A percentile compares a stretch with the other conserved stretches of the same genome.
Evolutionary conservation across 2,329 filamentous ascomycete genomes (phyloP).

Genomic region (Aquanectria penicillioides): DNA sequence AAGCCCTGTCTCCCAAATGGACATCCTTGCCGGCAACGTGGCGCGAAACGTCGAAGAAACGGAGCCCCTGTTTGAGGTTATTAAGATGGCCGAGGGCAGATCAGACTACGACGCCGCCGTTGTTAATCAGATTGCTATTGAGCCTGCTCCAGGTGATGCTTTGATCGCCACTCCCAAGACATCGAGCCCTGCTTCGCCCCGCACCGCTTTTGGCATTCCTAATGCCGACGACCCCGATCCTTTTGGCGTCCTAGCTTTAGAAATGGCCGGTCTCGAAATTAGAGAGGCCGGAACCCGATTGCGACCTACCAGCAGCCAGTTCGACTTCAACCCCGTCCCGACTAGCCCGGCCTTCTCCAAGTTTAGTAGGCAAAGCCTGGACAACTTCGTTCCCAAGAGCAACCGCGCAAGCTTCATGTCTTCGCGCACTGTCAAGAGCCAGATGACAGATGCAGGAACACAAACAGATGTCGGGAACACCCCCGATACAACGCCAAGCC

Average conservation of each 20-base stretch:
- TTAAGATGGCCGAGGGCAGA: conserved; percentile 89
- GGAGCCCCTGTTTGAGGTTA: conserved; percentile 77
- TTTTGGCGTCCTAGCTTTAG: conserved; percentile 89
- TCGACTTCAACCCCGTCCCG: conserved; percentile 82
- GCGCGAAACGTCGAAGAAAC: conserved; percentile 64
- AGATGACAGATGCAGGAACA: conserved; percentile 75
- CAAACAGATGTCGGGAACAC: conserved; percentile 68
- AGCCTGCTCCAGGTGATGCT: conserved; percentile 81
- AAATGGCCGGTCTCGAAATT: conserved; percentile 89
- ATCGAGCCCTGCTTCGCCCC: conserved; percentile 49
- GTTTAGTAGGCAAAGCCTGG: conserved; percentile 73
- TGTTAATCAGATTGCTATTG: conserved; percentile 69
- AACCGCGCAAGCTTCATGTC: conserved; percentile 82
- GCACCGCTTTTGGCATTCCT: conserved; percentile 78
- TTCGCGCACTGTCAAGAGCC: conserved; percentile 73
- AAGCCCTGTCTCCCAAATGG: conserved; percentile 60
- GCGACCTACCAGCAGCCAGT: conserved; percentile 79
- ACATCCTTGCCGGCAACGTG: conserved; percentile 67
- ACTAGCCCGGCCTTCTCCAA: conserved; percentile 75
- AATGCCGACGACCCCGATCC: conserved; percentile 87
- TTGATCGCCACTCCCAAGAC: conserved; percentile 59
- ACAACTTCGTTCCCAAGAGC: conserved; percentile 68
- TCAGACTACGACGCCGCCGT: conserved; percentile 75
- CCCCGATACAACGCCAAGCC: conserved; percentile 65
- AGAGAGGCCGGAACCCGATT: conserved; percentile 81